phyloP scores from a whole-genome alignment of 768 basidiomycete species.

The Tephrocybe sp. region DNA sequence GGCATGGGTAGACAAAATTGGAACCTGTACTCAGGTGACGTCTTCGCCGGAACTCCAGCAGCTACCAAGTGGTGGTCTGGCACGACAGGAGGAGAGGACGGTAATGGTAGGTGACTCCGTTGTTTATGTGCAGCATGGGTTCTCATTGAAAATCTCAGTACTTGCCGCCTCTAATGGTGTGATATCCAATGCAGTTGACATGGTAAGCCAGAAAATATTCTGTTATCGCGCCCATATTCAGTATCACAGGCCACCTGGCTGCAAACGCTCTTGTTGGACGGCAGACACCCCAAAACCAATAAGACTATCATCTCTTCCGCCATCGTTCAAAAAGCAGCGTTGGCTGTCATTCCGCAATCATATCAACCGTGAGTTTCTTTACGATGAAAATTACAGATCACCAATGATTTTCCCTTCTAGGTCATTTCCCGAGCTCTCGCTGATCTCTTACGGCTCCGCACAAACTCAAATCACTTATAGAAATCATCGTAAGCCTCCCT shows the following conservation, averaged over 20 bases:
- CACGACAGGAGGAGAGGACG: slow-evolving; percentile 20
- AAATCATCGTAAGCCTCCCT: slow-evolving; percentile 20
- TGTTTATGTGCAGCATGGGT: neutral
- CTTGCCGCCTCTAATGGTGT: slow-evolving; percentile 29
- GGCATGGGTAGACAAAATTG: slow-evolving; percentile 20
- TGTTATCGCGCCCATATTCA: no score
- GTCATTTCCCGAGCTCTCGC: slow-evolving; percentile 24
- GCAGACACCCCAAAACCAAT: slow-evolving; percentile 22
- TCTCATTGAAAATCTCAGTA: slow-evolving; percentile 7
- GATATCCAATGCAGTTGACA: slow-evolving; percentile 26
- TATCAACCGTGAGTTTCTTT: slow-evolving; percentile 18
- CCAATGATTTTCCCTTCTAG: neutral
- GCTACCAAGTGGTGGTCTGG: slow-evolving; percentile 21
- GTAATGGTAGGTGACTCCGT: slow-evolving; percentile 15
- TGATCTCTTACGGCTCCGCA: slow-evolving; percentile 25
- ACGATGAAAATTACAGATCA: neutral
- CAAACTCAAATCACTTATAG: slow-evolving; percentile 24
- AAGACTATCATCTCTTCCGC: slow-evolving; percentile 23
- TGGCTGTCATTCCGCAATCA: slow-evolving; percentile 20
- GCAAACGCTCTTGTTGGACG: slow-evolving; percentile 25
- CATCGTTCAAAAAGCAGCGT: slow-evolving; percentile 22
- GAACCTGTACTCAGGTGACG: slow-evolving; percentile 18
- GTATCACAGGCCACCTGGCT: slow-evolving; percentile 27
- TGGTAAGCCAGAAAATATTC: slow-evolving; percentile 17
- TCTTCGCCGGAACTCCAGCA: slow-evolving; percentile 22